Evolutionary conservation across 2,329 filamentous ascomycete species (phyloP), one percentile per base, ranked within the genome.

Genomic region (Arthrobotrys conoides): DNA sequence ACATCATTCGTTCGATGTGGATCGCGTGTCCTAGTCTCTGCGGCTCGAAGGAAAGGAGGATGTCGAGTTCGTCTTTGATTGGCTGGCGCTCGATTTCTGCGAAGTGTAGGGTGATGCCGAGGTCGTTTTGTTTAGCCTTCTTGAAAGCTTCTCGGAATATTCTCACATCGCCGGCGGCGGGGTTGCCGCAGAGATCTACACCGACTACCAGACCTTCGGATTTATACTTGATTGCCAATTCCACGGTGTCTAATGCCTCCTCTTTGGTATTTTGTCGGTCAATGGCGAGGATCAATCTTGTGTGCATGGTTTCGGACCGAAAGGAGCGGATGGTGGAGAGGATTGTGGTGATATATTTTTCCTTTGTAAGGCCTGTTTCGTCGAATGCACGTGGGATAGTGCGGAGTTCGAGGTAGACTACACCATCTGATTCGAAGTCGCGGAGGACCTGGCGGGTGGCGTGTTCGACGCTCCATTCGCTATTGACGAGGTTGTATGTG

Each of bases 171-270:
- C 90, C 90, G 80, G 81, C 81, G 27, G 87, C 85, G 0, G 92
- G 93, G 82, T 96, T 90, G 18, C 93, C 93, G 84, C 92, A 95
- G 20, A 96, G 88, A 82, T 96, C 93, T 22, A 96, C 84, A 14
- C 90, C 93, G 0, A 95, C 91, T 3, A 95, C 68, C 20, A 71
- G 88, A 18, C 89, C 89, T 3, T 84, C 82, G 44, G 82, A 80
- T 14, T 84, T 84, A 57, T 67, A 88, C 73, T 85, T 85, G 57
- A 88, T 83, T 0, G 91, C 92, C 0, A 96, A 87, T 18, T 87
- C 85, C 24, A 94, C 87, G 2, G 91, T 88, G 76, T 90, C 86
- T n/a, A 86, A 82, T 0, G 92, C 92, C 80, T 91, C 88, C 0
- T 84, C 82, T 8, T 86, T 81, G 8, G 88, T 86, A 80, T 89